A percentile compares a stretch with the other conserved stretches of the same genome.
Conservation (phyloP, 1,284 basidiomycete genomes). For the Fomitopsis pinicola region DNA sequence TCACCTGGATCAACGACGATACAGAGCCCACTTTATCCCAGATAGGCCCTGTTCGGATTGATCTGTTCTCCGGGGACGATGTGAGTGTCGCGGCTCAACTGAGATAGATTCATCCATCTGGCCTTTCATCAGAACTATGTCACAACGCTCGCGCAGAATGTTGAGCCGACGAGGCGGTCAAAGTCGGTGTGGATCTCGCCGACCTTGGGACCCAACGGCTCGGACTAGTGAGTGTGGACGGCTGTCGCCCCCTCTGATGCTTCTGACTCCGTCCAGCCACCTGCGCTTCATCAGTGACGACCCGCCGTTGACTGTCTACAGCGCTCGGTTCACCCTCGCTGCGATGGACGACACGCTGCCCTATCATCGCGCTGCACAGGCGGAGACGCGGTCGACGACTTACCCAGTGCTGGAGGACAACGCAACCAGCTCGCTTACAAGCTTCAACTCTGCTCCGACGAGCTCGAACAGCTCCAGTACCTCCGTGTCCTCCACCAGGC, state of each 20-base stretch:
- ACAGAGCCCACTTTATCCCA: slow-evolving; percentile 32
- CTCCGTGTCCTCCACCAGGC: not conserved
- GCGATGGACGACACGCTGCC: slow-evolving; percentile 28
- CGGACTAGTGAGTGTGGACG: slow-evolving; percentile 27
- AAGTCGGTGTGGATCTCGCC: slow-evolving; percentile 26
- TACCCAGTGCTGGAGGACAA: not conserved
- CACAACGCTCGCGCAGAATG: slow-evolving; percentile 27
- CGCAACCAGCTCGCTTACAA: not conserved
- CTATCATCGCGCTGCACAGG: slow-evolving; percentile 5
- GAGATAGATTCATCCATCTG: not conserved
- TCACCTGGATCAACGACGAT: slow-evolving; percentile 47
- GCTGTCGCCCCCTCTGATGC: not conserved
- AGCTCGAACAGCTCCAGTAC: not conserved
- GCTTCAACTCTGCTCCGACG: not conserved
- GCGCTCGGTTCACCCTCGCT: slow-evolving; percentile 37
- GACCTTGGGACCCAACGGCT: slow-evolving; percentile 22
- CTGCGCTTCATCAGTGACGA: slow-evolving; percentile 27
- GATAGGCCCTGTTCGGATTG: slow-evolving; percentile 37
- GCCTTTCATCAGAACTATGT: slow-evolving; percentile 27
- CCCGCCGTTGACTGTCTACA: slow-evolving; percentile 24
- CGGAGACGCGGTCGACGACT: not conserved
- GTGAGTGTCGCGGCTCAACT: slow-evolving; percentile 26
- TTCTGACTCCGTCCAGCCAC: slow-evolving; percentile 17
- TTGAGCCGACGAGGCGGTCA: slow-evolving; percentile 27
- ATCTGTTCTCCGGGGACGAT: slow-evolving; percentile 36